phyloP scores from a whole-genome alignment of 257 asterid genomes.

The Plectranthus barbatus region DNA sequence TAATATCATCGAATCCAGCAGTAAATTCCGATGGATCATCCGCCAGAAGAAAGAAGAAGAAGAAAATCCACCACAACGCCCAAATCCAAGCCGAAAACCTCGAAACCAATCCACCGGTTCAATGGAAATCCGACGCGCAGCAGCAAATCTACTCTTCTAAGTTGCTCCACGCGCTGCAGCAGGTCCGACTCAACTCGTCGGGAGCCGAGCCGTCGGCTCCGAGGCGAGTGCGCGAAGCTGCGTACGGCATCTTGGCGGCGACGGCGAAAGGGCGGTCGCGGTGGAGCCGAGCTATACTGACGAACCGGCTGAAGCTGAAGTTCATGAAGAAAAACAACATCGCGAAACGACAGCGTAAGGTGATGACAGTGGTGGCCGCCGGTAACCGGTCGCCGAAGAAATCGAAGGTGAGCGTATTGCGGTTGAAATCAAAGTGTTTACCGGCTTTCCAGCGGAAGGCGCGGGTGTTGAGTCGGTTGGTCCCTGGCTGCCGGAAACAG shows the following conservation, averaged over 20 bases:
- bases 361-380: conserved; percentile 27
- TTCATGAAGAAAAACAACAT: conserved; percentile 56
- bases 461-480: conserved; percentile 56
- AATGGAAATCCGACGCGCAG: conserved; percentile 78
- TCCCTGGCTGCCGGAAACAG: conserved; percentile 90
- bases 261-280: conserved; percentile 78
- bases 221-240: conserved; percentile 73
- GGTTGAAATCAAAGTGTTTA: conserved; percentile 57
- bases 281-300: conserved; percentile 92
- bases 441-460: conserved; percentile 80
- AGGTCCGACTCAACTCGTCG: conserved; percentile 38
- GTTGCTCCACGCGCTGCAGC: conserved; percentile 76
- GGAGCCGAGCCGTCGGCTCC: too few relatives aligned
- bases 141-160: conserved; percentile 78
- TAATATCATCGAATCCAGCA: conserved; percentile 33
- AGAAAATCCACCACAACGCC: conserved; percentile 27
- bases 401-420: conserved; percentile 48
- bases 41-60: conserved; percentile 45
- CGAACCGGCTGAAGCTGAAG: conserved; percentile 61
- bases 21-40: conserved; percentile 49
- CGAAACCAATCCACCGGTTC: conserved; percentile 12
- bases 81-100: conserved; percentile 20
- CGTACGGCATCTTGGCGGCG: conserved; percentile 64
- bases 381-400: conserved; percentile 53
- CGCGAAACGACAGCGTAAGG: conserved; percentile 40